A percentile compares a stretch with the other conserved stretches of the same genome.
These are phyloP conservation scores for Pseudogymnoascus sp. DNA, from an alignment of 2,329 filamentous ascomycete genomes.

Conservation along the genomic window DNA sequence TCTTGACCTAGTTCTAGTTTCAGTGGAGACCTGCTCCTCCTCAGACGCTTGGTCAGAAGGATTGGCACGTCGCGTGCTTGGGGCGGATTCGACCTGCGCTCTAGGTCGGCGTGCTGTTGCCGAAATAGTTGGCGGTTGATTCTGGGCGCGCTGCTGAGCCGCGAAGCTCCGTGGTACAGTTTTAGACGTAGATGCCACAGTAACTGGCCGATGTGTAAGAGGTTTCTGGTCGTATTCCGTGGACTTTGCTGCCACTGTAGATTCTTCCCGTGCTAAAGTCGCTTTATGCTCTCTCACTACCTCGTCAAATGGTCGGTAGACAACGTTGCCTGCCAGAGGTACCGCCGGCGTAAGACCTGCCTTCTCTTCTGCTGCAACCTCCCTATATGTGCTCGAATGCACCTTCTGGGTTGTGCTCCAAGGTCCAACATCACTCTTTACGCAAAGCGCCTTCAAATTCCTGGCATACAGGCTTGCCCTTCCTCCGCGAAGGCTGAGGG, in stretches of 20 bases:
- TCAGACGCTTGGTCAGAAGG: neutral
- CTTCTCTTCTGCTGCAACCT: slow-evolving; percentile 61
- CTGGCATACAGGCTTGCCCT: slow-evolving; percentile 29
- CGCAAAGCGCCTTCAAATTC: slow-evolving; percentile 51
- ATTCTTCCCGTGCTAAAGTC: neutral
- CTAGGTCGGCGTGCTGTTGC: slow-evolving; percentile 6
- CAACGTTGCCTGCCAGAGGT: slow-evolving; percentile 51
- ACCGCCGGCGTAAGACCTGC: slow-evolving; percentile 55
- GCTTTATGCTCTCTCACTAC: slow-evolving; percentile 45
- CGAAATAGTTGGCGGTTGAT: slow-evolving; percentile 31
- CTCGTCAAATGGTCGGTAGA: slow-evolving; percentile 57
- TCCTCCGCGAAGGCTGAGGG: slow-evolving; percentile 36
- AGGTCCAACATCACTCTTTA: slow-evolving; percentile 50
- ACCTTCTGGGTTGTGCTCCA: slow-evolving; percentile 40
- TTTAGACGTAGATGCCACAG: slow-evolving; percentile 21
- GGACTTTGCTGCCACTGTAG: neutral
- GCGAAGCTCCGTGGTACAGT: slow-evolving; percentile 55
- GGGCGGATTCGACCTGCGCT: neutral
- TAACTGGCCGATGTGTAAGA: neutral
- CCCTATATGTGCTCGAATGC: slow-evolving; percentile 48
- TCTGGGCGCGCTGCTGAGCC: slow-evolving; percentile 54
- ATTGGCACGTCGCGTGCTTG: neutral
- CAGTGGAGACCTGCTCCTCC: neutral
- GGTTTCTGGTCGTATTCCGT: neutral
- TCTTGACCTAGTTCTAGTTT: slow-evolving; percentile 4